Conservation (phyloP, 192 early-diverging fungal species). For the Mortierella claussenii region DNA sequence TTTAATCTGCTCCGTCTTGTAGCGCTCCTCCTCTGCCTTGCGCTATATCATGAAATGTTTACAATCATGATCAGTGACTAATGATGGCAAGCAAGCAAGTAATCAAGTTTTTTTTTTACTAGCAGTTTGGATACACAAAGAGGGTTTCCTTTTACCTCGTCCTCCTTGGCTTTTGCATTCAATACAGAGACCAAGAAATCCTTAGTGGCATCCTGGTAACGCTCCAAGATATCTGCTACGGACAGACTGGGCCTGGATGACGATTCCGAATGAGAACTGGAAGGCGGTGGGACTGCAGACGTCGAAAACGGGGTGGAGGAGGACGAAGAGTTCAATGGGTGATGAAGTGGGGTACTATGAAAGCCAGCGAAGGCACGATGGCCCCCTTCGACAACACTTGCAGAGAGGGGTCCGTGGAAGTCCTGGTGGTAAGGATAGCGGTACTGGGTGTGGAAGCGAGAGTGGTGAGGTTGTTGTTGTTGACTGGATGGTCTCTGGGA, state of each 20-base stretch:
- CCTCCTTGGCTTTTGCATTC: conserved; percentile 51
- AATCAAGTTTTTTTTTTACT: not conserved
- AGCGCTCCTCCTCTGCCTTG: conserved; percentile 55
- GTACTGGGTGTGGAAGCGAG: conserved; percentile 19
- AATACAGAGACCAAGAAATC: conserved; percentile 46
- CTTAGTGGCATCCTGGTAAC: conserved; percentile 49
- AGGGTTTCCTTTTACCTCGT: no score
- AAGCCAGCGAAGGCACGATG: conserved; percentile 42
- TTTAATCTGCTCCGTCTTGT: conserved; percentile 53
- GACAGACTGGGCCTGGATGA: conserved; percentile 9
- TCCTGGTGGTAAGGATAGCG: conserved; percentile 37
- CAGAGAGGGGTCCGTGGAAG: conserved; percentile 43
- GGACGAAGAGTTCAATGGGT: conserved; percentile 12
- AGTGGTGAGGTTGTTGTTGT: conserved; percentile 9
- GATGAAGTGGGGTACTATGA: conserved; percentile 20
- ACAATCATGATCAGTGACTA: not conserved
- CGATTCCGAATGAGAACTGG: conserved; percentile 1
- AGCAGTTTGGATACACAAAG: no score
- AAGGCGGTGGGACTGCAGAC: not conserved
- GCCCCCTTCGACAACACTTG: conserved; percentile 38
- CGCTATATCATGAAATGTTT: conserved; percentile 18
- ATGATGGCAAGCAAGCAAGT: not conserved
- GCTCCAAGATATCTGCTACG: conserved; percentile 42
- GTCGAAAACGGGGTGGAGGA: conserved; percentile 10
- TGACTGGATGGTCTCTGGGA: conserved; percentile 6